These are phyloP conservation scores for Aphanomyces invadans DNA, from an alignment of 352 stramenopile genomes.

Conservation along the genomic window DNA sequence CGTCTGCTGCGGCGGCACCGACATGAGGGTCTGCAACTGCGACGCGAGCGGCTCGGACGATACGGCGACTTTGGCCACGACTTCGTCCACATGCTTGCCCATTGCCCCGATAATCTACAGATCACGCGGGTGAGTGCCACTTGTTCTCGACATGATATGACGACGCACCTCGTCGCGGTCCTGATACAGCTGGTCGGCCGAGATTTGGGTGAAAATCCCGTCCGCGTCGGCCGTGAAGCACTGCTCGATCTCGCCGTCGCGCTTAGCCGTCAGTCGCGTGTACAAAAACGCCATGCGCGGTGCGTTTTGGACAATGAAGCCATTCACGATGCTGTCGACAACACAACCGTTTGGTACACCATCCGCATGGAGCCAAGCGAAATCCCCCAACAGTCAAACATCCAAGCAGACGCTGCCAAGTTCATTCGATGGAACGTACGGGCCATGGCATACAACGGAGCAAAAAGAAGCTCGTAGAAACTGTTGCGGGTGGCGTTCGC, in stretches of 20 bases:
- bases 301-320: conserved; percentile 81
- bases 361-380: too few species aligned
- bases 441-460: too few species aligned
- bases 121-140: too few species aligned
- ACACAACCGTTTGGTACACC: too few species aligned
- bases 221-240: conserved; percentile 66
- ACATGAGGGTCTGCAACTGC: conserved; percentile 4
- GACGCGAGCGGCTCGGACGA: conserved; percentile 1
- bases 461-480: too few species aligned
- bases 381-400: too few species aligned
- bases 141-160: too few species aligned
- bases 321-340: conserved; percentile 76
- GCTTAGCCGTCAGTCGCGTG: conserved; percentile 52
- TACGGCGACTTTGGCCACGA: conserved; percentile 44
- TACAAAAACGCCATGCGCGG: conserved; percentile 71
- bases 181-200: conserved; percentile 42
- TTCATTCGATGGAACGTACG: too few species aligned
- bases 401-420: too few species aligned
- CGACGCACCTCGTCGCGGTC: conserved; percentile 46
- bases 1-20: background rate
- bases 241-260: conserved; percentile 57
- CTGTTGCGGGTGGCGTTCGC: too few species aligned
- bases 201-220: conserved; percentile 61
- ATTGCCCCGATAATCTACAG: conserved; percentile 54
- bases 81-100: conserved; percentile 65